Conservation (phyloP, 768 basidiomycete species). For the Boletus vinaceobasis region DNA sequence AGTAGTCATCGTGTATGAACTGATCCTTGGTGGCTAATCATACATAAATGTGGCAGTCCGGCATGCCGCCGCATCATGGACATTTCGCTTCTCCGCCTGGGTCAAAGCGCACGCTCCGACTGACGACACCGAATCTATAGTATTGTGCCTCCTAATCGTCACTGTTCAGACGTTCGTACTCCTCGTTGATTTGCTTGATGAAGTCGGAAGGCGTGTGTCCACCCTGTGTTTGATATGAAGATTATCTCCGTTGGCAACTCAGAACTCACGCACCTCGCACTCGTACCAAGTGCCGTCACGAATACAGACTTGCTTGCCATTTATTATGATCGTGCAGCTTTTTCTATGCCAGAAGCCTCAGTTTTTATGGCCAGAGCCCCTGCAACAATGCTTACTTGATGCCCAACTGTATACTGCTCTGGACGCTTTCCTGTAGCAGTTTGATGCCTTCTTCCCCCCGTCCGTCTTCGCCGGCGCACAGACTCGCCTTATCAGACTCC, state of each 20-base stretch:
- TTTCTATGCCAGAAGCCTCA: constrained; percentile 43
- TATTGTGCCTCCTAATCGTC: constrained; percentile 19
- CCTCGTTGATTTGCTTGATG: constrained; percentile 70
- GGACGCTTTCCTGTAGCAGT: constrained; percentile 62
- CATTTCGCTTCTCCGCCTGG: constrained; percentile 14
- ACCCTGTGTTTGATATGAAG: constrained; percentile 42
- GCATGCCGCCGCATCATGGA: constrained; percentile 13
- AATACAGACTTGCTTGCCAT: constrained; percentile 62
- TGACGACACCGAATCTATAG: constrained; percentile 8
- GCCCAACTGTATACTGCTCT: constrained; percentile 39
- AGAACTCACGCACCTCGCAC: constrained; percentile 58
- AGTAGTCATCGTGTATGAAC: constrained; percentile 81
- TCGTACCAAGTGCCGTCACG: constrained; percentile 76
- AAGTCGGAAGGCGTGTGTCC: constrained; percentile 77
- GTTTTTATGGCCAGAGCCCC: constrained; percentile 4
- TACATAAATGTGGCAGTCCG: constrained; percentile 11
- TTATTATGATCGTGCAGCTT: constrained; percentile 87
- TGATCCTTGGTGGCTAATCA: constrained; percentile 57
- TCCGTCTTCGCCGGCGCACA: constrained; percentile 61
- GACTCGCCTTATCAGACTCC: constrained; percentile 52
- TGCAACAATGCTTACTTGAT: constrained; percentile 50
- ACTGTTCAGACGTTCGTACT: constrained; percentile 62
- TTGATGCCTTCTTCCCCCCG: constrained; percentile 58
- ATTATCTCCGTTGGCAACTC: constrained; percentile 22
- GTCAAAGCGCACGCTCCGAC: constrained; percentile 4